Evolutionary conservation across 768 basidiomycete genomes (phyloP).

Genomic region (Daedaleopsis nitida): DNA sequence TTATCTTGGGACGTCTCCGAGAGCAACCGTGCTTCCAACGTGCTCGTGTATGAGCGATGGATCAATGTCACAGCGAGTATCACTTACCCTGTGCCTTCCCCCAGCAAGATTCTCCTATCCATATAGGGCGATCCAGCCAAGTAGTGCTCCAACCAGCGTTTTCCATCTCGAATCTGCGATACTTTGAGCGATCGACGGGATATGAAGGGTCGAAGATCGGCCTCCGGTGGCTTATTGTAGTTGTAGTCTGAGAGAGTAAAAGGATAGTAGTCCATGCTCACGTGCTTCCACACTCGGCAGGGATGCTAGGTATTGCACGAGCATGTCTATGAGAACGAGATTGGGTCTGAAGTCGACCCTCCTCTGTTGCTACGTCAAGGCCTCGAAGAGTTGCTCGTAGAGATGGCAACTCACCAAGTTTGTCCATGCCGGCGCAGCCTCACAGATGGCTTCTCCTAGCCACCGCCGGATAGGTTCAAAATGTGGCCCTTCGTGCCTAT

Average conservation of each 20-base stretch:
- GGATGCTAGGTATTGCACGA: neutral
- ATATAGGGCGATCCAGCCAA: neutral
- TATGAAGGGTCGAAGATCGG: neutral
- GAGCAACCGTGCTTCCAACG: too few relatives aligned
- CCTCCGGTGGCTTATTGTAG: neutral
- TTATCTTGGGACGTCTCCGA: neutral
- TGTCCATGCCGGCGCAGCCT: neutral
- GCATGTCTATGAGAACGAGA: neutral
- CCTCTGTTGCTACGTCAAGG: neutral
- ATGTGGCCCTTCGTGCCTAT: neutral
- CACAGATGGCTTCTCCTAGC: neutral
- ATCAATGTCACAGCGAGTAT: too few relatives aligned
- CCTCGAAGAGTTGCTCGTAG: neutral
- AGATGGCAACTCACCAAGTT: neutral
- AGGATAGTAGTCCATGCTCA: neutral
- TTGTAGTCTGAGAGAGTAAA: neutral
- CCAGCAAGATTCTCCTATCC: neutral
- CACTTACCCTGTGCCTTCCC: constrained; percentile 3
- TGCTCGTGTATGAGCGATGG: too few relatives aligned
- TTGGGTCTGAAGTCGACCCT: constrained; percentile 3
- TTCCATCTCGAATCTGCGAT: constrained; percentile 6
- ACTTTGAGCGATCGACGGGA: neutral
- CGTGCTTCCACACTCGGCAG: neutral
- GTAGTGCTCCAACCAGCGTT: neutral
- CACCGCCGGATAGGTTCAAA: neutral